Base-by-base conservation (phyloP, 345 rosid genomes). In the Citrus trifoliata region DNA sequence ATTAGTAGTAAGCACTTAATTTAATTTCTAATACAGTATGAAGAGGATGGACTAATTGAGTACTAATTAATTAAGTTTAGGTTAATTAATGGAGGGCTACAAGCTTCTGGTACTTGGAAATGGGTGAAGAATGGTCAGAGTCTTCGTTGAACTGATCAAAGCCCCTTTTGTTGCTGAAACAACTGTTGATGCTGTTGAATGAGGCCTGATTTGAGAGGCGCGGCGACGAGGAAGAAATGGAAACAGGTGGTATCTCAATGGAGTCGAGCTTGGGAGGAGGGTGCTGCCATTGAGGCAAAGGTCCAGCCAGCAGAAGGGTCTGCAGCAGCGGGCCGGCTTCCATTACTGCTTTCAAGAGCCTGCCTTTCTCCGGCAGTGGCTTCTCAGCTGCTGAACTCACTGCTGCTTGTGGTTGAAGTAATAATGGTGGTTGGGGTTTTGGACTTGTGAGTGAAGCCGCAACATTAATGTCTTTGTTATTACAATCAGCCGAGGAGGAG, bases 241-340 rank as follows among this genome's bases (percentile, higher is more conserved):
- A 77, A 46, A 91, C 88, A 0, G 91, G 95, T 25, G 96, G 94
- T 30, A 92, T 92, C 51, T 92, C 90, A 37, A 89, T 78, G 81
- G 87, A 75, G 85, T 88, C 79, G 2, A 92, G 80, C 40, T 82
- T 87, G 2, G 96, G 96, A 6, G 97, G 97, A 0, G 97, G 97
- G 75, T 89, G 90, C 67, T 89, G 91, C 97, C 97, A 92, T 59
- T 85, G 94, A 70, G 97, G 97, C 27, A 92, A 92, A 19, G 92
- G 93, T 32, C 97, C 97, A 0, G 97, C 97, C 74, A 90, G 66
- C 40, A 92, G 81, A 76, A 92, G 89, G 68, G 86, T 90, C 83
- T 89, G 90, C 40, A 92, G 83, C 24, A 92, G 89, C 0, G 97
- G 97, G 4, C 94, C 97, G 0, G 94, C 91, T 16, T 87, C 93